Conservation (phyloP, 202 grass and related monocot species). For the Panicum hallii region DNA sequence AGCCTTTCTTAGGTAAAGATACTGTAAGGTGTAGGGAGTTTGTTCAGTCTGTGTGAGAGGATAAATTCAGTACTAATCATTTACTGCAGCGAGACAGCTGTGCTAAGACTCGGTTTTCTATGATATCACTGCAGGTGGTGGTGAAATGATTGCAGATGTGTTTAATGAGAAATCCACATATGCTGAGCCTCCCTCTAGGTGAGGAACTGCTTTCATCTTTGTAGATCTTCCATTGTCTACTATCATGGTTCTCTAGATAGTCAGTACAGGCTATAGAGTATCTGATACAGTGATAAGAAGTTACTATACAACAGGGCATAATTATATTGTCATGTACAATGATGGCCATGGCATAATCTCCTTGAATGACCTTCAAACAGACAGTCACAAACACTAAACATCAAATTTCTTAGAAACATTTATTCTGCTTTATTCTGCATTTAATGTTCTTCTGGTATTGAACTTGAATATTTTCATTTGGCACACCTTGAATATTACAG, state of each 20-base stretch:
- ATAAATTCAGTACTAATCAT: conserved; percentile 22
- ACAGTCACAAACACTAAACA: background rate
- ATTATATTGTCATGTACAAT: conserved; percentile 9
- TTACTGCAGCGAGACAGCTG: conserved; percentile 8
- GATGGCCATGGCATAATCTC: background rate
- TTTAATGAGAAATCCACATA: conserved; percentile 87
- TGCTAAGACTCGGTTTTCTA: conserved; percentile 30
- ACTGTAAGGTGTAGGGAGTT: conserved; percentile 1
- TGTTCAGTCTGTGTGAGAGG: background rate
- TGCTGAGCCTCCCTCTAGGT: conserved; percentile 96
- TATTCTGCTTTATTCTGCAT: background rate
- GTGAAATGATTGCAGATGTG: conserved; percentile 95
- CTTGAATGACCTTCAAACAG: background rate
- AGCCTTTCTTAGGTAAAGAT: conserved; percentile 91
- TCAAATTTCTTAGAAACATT: background rate
- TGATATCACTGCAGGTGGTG: conserved; percentile 71
- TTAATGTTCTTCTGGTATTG: background rate
- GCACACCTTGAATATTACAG: background rate
- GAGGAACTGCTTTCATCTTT: conserved; percentile 32
- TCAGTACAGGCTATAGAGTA: background rate
- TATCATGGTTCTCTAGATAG: conserved; percentile 23
- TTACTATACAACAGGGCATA: background rate
- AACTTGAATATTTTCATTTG: conserved; percentile 1
- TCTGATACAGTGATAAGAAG: background rate
- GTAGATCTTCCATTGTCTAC: background rate